Base-by-base conservation (phyloP, 1,284 basidiomycete genomes). In the Acaromyces ingoldii region DNA sequence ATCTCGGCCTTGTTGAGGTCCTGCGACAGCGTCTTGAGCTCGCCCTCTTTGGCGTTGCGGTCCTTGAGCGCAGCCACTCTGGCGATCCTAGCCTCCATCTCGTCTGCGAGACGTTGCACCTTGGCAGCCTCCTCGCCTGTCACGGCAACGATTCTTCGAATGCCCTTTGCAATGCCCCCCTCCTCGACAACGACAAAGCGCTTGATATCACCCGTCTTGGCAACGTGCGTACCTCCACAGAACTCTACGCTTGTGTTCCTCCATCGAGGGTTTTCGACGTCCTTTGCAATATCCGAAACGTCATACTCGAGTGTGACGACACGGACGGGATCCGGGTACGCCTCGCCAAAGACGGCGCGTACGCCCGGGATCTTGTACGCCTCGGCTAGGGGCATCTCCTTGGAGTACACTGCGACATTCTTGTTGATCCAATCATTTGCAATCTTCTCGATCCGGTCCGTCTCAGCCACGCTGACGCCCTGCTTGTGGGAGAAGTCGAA, bases 401-500 rank as follows among this genome's bases (percentile, higher is more conserved):
- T 86, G 72, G 88, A 85, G 76, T 81, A 95, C 19, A 98, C 93
- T 49, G 82, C 83, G 57, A 91, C 89, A 65, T 95, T 89, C 74
- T 82, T 84, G 73, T 83, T 83, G 76, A 99, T 88, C 90, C 91
- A 98, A 51, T 88, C 86, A 62, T 86, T 80, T 69, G 84, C 88
- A 77, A 90, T 85, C 5, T 77, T 76, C 77, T 97, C 92, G 65
- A 99, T 92, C 77, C 86, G 85, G 41, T 78, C 73, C 38, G 98
- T 81, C 54, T 97, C 92, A 1, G 82, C 76, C 0, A 84, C 75
- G 15, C 82, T 75, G 57, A 97, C 87, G 57, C 86, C 85, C 10
- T 89, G 82, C 78, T 95, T 96, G 80, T 98, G 92, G 24, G 89
- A 92, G 77, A 98, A 98, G 77, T 99, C 95, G 78, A 98, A 99